A percentile compares a stretch with the other conserved stretches of the same genome.
phyloP scores from a whole-genome alignment of 768 basidiomycete genomes.

The Termitomyces sp. region DNA sequence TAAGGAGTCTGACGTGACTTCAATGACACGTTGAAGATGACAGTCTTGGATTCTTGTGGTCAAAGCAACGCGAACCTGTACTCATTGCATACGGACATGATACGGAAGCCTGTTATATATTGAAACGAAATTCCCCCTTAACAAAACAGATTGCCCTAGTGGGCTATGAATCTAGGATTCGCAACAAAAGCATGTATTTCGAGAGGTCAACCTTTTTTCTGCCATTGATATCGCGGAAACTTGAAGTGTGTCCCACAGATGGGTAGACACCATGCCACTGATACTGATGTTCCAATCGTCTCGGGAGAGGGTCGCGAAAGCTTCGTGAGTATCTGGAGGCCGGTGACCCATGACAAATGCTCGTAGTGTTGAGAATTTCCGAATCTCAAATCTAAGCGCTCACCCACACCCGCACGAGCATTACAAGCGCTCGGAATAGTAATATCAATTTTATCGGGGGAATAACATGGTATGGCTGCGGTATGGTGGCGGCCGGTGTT shows the following conservation, averaged over 20 bases:
- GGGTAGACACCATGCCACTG: too few relatives aligned
- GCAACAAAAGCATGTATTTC: background rate
- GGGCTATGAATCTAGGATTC: background rate
- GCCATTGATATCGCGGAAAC: background rate
- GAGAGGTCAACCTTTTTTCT: background rate
- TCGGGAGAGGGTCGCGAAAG: too few relatives aligned
- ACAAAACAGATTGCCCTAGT: background rate
- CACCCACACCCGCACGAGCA: too few relatives aligned
- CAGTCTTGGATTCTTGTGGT: background rate
- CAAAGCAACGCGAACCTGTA: background rate
- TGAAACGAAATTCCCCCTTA: background rate
- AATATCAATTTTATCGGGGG: background rate
- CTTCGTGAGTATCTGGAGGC: too few relatives aligned
- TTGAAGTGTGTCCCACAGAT: constrained; percentile 1
- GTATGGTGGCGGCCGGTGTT: background rate
- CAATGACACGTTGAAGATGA: background rate
- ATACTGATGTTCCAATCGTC: too few relatives aligned
- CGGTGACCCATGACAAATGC: too few relatives aligned
- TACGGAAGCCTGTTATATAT: too few relatives aligned
- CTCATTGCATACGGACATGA: too few relatives aligned
- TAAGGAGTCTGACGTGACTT: background rate
- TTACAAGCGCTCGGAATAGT: background rate
- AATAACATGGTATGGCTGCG: background rate
- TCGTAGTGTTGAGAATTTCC: background rate
- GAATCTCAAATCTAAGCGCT: background rate